Conservation (phyloP, 495 filamentous ascomycete species). For the Podospora conica region DNA sequence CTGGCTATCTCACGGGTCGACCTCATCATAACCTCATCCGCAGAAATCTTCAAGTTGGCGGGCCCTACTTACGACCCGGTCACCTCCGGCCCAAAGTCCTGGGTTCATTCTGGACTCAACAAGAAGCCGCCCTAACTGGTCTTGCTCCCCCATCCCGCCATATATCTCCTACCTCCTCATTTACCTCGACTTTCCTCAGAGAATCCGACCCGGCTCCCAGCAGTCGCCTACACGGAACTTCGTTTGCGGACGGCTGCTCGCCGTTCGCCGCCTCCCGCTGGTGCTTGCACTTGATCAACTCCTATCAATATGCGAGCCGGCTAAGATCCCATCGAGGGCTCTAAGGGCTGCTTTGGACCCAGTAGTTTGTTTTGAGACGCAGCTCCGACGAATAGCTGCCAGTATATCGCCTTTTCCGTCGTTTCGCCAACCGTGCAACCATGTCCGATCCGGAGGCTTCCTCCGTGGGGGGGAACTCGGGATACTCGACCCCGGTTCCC, state of each 20-base stretch:
- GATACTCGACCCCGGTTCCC: slow-evolving; percentile 71
- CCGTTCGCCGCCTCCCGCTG: slow-evolving; percentile 38
- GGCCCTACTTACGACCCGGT: slow-evolving; percentile 68
- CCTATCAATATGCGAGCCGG: slow-evolving; percentile 30
- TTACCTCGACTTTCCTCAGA: slow-evolving; percentile 9
- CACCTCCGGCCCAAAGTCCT: slow-evolving; percentile 80
- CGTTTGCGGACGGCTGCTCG: slow-evolving; percentile 32
- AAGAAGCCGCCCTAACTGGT: slow-evolving; percentile 96
- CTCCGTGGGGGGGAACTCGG: slow-evolving; percentile 34
- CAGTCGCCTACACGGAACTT: slow-evolving; percentile 11
- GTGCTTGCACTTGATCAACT: slow-evolving; percentile 21
- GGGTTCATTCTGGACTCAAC: slow-evolving; percentile 93
- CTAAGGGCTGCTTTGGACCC: slow-evolving; percentile 20
- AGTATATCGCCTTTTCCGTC: background rate
- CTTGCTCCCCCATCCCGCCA: slow-evolving; percentile 23
- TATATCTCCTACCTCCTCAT: background rate
- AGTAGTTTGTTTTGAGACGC: slow-evolving; percentile 5
- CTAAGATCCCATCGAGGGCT: slow-evolving; percentile 22
- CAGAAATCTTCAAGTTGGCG: slow-evolving; percentile 86
- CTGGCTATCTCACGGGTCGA: background rate
- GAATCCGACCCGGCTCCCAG: background rate
- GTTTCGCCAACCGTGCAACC: slow-evolving; percentile 8
- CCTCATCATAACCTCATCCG: background rate
- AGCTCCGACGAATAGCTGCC: background rate
- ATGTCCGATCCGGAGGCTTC: slow-evolving; percentile 56